phyloP scores from a whole-genome alignment of 179 eudicot species.

The Silene coronaria region DNA sequence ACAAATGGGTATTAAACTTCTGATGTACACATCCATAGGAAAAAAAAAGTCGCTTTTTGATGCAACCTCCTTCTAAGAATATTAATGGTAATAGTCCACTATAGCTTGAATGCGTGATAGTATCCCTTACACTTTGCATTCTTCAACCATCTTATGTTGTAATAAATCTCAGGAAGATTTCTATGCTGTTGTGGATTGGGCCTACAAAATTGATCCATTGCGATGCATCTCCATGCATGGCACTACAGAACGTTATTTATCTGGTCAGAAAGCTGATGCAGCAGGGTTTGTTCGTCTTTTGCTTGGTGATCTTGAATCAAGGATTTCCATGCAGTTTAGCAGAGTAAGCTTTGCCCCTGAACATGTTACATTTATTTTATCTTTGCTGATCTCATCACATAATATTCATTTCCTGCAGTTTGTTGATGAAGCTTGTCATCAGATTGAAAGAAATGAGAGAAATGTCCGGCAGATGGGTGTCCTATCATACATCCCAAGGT shows the following conservation, averaged over 20 bases:
- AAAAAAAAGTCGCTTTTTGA: not conserved
- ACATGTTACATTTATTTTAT: not conserved
- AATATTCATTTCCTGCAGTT: slow-evolving; percentile 43
- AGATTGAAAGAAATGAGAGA: slow-evolving; percentile 86
- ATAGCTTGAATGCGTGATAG: not conserved
- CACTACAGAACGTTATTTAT: slow-evolving; percentile 72
- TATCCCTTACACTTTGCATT: not conserved
- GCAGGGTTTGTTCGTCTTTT: slow-evolving; percentile 95
- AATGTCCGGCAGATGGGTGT: slow-evolving; percentile 81
- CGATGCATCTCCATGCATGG: slow-evolving; percentile 98
- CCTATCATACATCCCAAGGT: slow-evolving; percentile 89
- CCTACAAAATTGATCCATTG: slow-evolving; percentile 87
- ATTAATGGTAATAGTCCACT: not conserved
- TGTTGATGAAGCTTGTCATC: slow-evolving; percentile 98
- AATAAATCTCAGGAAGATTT: slow-evolving; percentile 69
- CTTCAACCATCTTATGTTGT: slow-evolving; percentile 9
- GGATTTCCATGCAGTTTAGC: slow-evolving; percentile 75
- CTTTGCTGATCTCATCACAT: not conserved
- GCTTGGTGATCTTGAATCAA: slow-evolving; percentile 86
- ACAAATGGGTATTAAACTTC: not conserved
- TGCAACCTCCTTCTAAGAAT: not conserved
- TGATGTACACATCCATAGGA: not conserved
- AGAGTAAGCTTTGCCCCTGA: slow-evolving; percentile 41
- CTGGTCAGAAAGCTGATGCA: slow-evolving; percentile 94
- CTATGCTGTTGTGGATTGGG: slow-evolving; percentile 96